phyloP scores from a whole-genome alignment of 371 early-diverging fungal species.

The Coemansia sp. region DNA sequence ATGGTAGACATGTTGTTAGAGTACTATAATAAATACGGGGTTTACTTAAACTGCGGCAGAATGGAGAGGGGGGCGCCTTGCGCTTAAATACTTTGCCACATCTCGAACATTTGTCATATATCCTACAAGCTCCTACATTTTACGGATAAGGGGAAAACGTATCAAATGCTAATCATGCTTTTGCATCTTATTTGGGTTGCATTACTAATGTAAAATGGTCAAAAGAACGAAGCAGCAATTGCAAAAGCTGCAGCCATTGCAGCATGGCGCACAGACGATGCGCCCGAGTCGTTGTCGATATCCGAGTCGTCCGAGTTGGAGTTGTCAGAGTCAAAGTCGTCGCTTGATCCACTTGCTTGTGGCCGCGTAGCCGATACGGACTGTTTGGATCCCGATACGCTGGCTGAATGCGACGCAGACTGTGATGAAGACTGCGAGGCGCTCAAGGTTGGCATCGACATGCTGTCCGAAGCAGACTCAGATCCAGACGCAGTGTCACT shows the following conservation, averaged over 20 bases:
- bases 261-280: background rate
- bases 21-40: background rate
- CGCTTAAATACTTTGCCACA: no score
- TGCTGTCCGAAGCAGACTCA: background rate
- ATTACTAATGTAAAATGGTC: background rate
- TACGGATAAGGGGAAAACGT: background rate
- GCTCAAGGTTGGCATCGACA: background rate
- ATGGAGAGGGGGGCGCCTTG: no score
- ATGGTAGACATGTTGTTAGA: constrained; percentile 2
- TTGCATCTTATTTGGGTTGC: no score
- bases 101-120: background rate
- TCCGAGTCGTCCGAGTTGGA: background rate
- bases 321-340: no score
- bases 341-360: no score
- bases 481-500: background rate
- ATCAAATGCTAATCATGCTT: no score
- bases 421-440: no score
- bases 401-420: no score
- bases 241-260: background rate
- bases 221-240: background rate
- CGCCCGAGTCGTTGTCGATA: background rate
- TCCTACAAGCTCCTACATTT: background rate
- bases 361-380: no score
- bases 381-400: no score
- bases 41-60: background rate